A percentile compares a stretch with the other conserved stretches of the same genome.
Conservation (phyloP, 768 basidiomycete species). For the Mycena capillaripes region DNA sequence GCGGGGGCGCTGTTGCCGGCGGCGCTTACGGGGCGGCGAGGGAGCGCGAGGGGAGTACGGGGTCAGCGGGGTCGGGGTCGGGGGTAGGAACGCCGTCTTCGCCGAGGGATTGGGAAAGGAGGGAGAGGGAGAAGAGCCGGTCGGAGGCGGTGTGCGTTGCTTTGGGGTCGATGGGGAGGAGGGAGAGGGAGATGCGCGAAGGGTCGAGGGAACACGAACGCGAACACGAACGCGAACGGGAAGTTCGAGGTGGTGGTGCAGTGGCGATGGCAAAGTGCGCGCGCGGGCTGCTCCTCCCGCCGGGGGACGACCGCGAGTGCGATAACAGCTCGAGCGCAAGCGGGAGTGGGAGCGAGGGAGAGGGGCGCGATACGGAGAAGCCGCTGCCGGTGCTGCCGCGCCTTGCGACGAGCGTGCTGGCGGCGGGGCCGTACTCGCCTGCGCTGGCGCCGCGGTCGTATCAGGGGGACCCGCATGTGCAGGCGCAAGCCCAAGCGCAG, state of each 20-base stretch:
- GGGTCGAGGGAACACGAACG: neutral
- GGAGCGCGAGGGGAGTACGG: neutral
- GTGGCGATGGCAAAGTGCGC: conserved; percentile 20
- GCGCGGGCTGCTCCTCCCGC: conserved; percentile 29
- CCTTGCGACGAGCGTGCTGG: conserved; percentile 27
- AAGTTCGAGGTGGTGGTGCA: too few relatives aligned
- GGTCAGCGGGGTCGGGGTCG: neutral
- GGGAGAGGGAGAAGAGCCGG: conserved; percentile 22
- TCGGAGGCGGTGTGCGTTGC: conserved; percentile 36
- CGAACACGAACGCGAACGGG: neutral
- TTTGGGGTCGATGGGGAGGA: conserved; percentile 27
- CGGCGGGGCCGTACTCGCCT: conserved; percentile 35
- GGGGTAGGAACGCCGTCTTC: neutral
- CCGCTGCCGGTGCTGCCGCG: conserved; percentile 30
- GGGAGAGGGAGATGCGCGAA: conserved; percentile 28
- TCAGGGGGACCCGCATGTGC: too few relatives aligned
- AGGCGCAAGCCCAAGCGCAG: too few relatives aligned
- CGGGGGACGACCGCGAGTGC: conserved; percentile 25
- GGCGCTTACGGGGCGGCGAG: conserved; percentile 7
- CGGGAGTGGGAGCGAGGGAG: neutral
- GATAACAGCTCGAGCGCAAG: neutral
- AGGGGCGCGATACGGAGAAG: conserved; percentile 5
- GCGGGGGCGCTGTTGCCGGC: conserved; percentile 18
- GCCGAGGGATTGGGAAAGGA: neutral
- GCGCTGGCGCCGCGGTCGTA: conserved; percentile 5